Conservation (phyloP, 2,329 filamentous ascomycete genomes). For the Colletotrichum sp. region DNA sequence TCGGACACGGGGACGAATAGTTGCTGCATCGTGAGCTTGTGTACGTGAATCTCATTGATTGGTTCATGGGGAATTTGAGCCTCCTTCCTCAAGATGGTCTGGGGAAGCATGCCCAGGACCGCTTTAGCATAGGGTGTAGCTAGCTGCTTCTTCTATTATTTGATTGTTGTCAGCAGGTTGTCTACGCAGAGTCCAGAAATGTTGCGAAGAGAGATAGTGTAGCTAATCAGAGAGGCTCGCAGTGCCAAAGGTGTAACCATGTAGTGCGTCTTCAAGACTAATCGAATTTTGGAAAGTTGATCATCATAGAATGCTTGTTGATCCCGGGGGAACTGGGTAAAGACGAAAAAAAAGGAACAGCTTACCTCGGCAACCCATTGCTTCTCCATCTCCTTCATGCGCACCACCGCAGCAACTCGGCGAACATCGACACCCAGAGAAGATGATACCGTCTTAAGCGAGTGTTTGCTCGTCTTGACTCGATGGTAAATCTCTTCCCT, state of each 20-base stretch:
- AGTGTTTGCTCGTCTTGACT: conserved; percentile 69
- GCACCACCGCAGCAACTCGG: conserved; percentile 83
- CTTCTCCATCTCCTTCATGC: conserved; percentile 86
- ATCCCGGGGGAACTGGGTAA: not conserved
- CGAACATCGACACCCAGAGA: conserved; percentile 81
- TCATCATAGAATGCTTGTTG: conserved; percentile 53
- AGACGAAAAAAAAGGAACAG: conserved; percentile 17
- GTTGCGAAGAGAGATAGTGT: not conserved
- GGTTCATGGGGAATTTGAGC: conserved; percentile 53
- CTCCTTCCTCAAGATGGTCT: conserved; percentile 55
- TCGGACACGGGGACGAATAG: conserved; percentile 70
- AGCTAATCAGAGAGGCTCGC: conserved; percentile 73
- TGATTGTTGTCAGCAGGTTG: conserved; percentile 24
- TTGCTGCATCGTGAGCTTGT: conserved; percentile 66
- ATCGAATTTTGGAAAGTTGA: conserved; percentile 80
- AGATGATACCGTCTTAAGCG: conserved; percentile 78
- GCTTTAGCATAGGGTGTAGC: conserved; percentile 79
- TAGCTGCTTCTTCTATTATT: conserved; percentile 72
- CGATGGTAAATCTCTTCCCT: conserved; percentile 76
- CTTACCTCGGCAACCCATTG: conserved; percentile 78
- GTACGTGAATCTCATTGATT: conserved; percentile 70
- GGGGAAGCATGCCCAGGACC: conserved; percentile 80
- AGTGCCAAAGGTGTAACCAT: conserved; percentile 87
- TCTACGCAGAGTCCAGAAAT: not conserved
- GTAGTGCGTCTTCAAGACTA: conserved; percentile 98